A percentile compares a stretch with the other conserved stretches of the same genome.
Evolutionary conservation across 225 moss, liverwort and hornwort genomes (phyloP).

Genomic region (Antitrichia curtipendula): DNA sequence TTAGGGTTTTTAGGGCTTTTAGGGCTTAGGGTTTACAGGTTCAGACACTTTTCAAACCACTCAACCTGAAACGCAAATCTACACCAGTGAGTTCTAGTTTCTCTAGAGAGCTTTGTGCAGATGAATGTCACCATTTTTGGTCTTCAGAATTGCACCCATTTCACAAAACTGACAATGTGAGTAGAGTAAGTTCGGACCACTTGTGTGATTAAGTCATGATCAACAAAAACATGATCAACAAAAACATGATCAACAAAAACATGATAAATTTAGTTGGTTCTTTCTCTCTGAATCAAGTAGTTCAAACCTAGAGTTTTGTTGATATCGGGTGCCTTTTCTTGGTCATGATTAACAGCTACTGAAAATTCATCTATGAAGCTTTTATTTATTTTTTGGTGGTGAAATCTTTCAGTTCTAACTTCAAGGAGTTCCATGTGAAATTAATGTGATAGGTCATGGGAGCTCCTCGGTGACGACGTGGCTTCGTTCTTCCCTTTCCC

Average conservation of each 20-base stretch:
- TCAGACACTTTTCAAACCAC: background rate
- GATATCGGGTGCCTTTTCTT: background rate
- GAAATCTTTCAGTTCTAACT: background rate
- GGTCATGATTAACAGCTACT: background rate
- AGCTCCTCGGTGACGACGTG: conserved; percentile 24
- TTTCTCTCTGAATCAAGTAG: background rate
- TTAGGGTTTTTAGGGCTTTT: too few species aligned
- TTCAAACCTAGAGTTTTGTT: background rate
- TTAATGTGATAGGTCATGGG: conserved; percentile 25
- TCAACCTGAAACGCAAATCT: background rate
- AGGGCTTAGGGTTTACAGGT: too few species aligned
- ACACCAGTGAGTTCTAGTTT: background rate
- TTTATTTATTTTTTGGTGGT: background rate
- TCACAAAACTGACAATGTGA: background rate
- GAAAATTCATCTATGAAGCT: background rate
- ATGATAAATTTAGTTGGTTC: too few species aligned
- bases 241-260: background rate
- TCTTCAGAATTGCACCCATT: background rate
- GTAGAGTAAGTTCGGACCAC: too few species aligned
- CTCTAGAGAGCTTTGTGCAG: background rate
- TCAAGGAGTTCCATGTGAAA: background rate
- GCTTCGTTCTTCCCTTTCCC: conserved; percentile 38
- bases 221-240: background rate
- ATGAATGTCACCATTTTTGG: background rate
- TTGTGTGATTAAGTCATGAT: background rate